Percentiles rank a stretch among this genome's conserved stretches.
Conservation (phyloP, 1,284 basidiomycete genomes). For the Ganoderma sinense region DNA sequence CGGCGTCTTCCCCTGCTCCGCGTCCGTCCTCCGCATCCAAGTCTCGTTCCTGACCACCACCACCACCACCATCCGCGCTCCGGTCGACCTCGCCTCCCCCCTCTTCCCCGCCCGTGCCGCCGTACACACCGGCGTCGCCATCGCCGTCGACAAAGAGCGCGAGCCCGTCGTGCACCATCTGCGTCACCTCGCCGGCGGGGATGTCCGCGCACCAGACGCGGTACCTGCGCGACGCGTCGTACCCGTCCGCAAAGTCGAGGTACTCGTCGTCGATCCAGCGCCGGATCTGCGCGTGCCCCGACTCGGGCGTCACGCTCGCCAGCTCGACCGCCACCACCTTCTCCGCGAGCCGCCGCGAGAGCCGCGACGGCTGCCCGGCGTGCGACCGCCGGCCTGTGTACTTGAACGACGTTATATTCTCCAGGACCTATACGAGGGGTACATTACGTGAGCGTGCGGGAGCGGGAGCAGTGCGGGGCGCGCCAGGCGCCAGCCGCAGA, state of each 20-base stretch:
- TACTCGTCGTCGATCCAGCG: slow-evolving; percentile 32
- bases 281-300: slow-evolving; percentile 21
- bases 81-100: neutral
- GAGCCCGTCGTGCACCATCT: slow-evolving; percentile 31
- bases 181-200: slow-evolving; percentile 37
- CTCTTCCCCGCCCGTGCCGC: slow-evolving; percentile 4
- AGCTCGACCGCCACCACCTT: slow-evolving; percentile 30
- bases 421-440: slow-evolving; percentile 39
- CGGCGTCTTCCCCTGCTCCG: neutral
- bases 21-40: neutral
- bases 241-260: slow-evolving; percentile 35
- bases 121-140: too few species aligned
- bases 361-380: slow-evolving; percentile 33
- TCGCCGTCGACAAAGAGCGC: slow-evolving; percentile 25
- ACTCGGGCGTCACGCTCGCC: slow-evolving; percentile 17
- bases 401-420: slow-evolving; percentile 42
- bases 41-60: neutral
- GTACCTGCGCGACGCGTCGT: slow-evolving; percentile 30
- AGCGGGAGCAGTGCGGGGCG: neutral
- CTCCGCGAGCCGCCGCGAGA: slow-evolving; percentile 37
- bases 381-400: slow-evolving; percentile 34
- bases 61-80: neutral
- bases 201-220: slow-evolving; percentile 37
- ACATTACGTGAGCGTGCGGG: slow-evolving; percentile 1
- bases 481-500: neutral